Evolutionary conservation across 345 rosid genomes (phyloP).

Genomic region (Microthlaspi erraticum): DNA sequence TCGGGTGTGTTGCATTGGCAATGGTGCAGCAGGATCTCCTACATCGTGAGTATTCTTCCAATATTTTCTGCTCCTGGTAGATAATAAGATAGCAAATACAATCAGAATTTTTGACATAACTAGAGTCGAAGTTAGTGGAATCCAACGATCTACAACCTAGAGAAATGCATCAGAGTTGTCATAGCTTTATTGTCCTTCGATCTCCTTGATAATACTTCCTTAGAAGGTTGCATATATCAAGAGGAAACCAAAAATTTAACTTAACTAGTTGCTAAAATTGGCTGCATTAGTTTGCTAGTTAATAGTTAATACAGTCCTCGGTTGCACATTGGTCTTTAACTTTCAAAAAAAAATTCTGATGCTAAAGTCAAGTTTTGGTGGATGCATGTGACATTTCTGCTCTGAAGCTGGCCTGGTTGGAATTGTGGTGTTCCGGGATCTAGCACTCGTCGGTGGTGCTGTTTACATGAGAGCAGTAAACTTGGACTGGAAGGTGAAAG

Average conservation of each 20-base stretch:
- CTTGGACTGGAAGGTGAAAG: conserved; percentile 77
- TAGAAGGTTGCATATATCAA: neutral
- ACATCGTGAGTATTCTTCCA: conserved; percentile 64
- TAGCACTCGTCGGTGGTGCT: conserved; percentile 79
- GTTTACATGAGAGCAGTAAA: conserved; percentile 71
- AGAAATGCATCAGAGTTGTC: too few relatives aligned
- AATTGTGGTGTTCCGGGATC: conserved; percentile 73
- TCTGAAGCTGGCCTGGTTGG: conserved; percentile 84
- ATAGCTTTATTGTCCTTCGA: too few relatives aligned
- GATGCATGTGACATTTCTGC: conserved; percentile 27
- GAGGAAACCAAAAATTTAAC: neutral
- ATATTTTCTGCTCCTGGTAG: neutral
- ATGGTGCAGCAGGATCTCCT: conserved; percentile 85
- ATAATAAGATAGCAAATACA: conserved; percentile 5
- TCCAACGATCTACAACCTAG: neutral
- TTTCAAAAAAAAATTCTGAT: neutral
- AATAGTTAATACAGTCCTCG: neutral
- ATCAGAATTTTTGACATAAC: neutral
- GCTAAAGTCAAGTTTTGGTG: conserved; percentile 19
- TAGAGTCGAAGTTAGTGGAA: too few relatives aligned
- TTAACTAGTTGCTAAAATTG: conserved; percentile 12
- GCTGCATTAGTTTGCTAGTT: neutral
- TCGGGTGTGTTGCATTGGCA: conserved; percentile 85
- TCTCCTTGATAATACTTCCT: conserved; percentile 6
- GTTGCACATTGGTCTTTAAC: neutral